Evolutionary conservation across 2,329 filamentous ascomycete genomes (phyloP).

Genomic region (Beauveria medogensis): DNA sequence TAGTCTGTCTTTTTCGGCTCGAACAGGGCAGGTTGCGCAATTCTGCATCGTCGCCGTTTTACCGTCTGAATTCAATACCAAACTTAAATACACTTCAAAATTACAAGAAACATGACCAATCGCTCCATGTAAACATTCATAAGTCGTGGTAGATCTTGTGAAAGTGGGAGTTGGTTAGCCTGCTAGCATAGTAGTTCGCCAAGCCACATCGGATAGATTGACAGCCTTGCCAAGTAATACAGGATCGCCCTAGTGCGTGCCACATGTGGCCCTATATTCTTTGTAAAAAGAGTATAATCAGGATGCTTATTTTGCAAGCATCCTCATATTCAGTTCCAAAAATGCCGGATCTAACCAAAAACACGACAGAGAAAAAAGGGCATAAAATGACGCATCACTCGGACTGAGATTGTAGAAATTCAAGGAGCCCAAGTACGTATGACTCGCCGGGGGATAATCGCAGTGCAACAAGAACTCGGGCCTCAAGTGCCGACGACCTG

Average conservation of each 20-base stretch:
- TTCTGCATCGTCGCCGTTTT: too few relatives aligned
- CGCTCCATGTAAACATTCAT: too few relatives aligned
- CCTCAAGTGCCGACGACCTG: constrained; percentile 2
- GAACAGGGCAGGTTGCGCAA: too few relatives aligned
- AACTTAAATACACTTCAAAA: too few relatives aligned
- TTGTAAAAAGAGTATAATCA: too few relatives aligned
- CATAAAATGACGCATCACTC: neutral
- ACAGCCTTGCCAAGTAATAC: neutral
- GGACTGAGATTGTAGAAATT: neutral
- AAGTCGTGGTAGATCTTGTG: too few relatives aligned
- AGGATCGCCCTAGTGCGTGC: neutral
- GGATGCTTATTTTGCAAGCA: too few relatives aligned
- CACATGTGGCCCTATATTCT: neutral
- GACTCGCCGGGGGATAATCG: neutral
- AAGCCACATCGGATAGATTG: neutral
- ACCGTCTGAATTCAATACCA: too few relatives aligned
- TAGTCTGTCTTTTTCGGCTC: too few relatives aligned
- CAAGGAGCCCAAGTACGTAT: neutral
- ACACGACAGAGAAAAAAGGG: neutral
- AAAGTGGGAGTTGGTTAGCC: too few relatives aligned
- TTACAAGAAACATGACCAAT: too few relatives aligned
- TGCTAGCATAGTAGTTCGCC: too few relatives aligned
- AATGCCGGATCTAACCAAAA: neutral
- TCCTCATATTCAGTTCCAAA: neutral
- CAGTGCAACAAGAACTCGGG: neutral